phyloP scores from a whole-genome alignment of 1,284 basidiomycete species.

The Heterobasidion occidentale region DNA sequence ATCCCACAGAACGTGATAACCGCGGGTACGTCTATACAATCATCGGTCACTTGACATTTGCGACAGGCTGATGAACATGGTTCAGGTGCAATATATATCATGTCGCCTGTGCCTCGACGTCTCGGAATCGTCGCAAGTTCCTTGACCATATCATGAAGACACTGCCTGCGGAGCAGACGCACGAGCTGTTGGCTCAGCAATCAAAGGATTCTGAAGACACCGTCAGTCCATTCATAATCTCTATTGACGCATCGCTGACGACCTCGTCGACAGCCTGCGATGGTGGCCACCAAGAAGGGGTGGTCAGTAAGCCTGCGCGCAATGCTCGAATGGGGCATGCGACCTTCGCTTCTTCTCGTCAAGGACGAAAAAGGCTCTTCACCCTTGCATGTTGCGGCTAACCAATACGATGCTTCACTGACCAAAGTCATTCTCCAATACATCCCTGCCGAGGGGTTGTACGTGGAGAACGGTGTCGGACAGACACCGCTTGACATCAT shows the following conservation, averaged over 20 bases:
- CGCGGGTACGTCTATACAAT: slow-evolving; percentile 29
- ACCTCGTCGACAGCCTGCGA: slow-evolving; percentile 33
- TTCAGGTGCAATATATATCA: slow-evolving; percentile 49
- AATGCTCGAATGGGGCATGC: slow-evolving; percentile 27
- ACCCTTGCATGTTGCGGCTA: slow-evolving; percentile 39
- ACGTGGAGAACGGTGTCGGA: slow-evolving; percentile 46
- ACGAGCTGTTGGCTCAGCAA: slow-evolving; percentile 33
- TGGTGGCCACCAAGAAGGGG: slow-evolving; percentile 33
- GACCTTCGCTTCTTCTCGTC: slow-evolving; percentile 23
- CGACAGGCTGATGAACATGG: background rate
- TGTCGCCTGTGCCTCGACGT: slow-evolving; percentile 27
- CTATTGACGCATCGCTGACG: background rate
- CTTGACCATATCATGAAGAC: slow-evolving; percentile 37
- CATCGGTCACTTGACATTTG: background rate
- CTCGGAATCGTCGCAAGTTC: slow-evolving; percentile 14
- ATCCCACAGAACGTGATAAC: slow-evolving; percentile 32
- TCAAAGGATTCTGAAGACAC: slow-evolving; percentile 37
- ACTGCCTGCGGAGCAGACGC: slow-evolving; percentile 37
- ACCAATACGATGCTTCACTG: slow-evolving; percentile 23
- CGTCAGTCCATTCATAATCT: slow-evolving; percentile 21
- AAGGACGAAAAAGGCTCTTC: slow-evolving; percentile 36
- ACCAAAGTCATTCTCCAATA: slow-evolving; percentile 28
- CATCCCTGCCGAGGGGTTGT: slow-evolving; percentile 28
- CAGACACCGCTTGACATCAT: slow-evolving; percentile 42
- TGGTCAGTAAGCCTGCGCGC: slow-evolving; percentile 17